Evolutionary conservation across 1,284 basidiomycete species (phyloP).

Genomic region (Gymnopus androsaceus): DNA sequence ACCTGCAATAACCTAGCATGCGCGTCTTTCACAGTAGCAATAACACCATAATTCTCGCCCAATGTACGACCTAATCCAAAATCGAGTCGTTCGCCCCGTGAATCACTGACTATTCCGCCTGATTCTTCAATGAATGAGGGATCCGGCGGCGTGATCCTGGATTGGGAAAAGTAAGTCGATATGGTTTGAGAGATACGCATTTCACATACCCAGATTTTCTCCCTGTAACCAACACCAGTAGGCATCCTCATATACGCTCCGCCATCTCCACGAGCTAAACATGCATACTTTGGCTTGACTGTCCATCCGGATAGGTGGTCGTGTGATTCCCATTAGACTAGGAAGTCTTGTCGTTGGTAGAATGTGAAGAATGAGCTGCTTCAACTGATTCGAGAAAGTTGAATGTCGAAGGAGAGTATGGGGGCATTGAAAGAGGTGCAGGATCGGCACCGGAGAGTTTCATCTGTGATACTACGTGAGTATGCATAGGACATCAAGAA

Average conservation of each 20-base stretch:
- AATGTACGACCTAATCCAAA: constrained; percentile 89
- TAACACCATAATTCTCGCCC: constrained; percentile 85
- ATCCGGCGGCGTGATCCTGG: constrained; percentile 89
- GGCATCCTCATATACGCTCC: constrained; percentile 92
- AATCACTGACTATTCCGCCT: constrained; percentile 86
- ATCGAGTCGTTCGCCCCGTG: constrained; percentile 77
- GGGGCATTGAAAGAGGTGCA: constrained; percentile 50
- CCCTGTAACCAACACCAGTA: constrained; percentile 76
- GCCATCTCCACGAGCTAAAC: constrained; percentile 86
- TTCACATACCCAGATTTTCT: constrained; percentile 84
- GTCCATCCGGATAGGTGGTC: constrained; percentile 86
- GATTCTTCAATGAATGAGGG: constrained; percentile 87
- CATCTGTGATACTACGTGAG: constrained; percentile 32
- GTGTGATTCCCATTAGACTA: constrained; percentile 66
- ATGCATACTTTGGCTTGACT: constrained; percentile 96
- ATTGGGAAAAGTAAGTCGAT: constrained; percentile 7
- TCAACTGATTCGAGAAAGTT: constrained; percentile 93
- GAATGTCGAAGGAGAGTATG: constrained; percentile 47
- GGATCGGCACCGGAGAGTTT: constrained; percentile 45
- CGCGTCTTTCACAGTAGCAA: constrained; percentile 72
- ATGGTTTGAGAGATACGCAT: not conserved
- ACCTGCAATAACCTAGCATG: constrained; percentile 76
- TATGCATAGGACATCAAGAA: not conserved
- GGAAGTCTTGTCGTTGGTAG: constrained; percentile 81
- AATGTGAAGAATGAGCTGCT: constrained; percentile 87